Evolutionary conservation across 1,284 basidiomycete genomes (phyloP), one percentile per base, ranked within the genome.

Genomic region (Marasmius oreades): DNA sequence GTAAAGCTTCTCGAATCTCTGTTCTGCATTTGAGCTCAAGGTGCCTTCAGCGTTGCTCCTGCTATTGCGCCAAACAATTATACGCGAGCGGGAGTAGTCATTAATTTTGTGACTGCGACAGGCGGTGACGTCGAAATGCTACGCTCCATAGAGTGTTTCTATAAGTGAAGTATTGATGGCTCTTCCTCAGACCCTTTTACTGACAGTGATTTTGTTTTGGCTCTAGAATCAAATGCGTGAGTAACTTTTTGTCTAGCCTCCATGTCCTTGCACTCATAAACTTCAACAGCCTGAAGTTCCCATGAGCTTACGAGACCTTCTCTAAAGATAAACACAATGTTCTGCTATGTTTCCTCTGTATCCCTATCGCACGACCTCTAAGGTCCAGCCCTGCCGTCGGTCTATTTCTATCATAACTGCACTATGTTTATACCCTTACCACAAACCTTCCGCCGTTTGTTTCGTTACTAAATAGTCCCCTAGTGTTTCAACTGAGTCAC

Each of bases 51-150:
- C 56, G 90, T 92, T 63, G 85, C 89, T 31, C 86, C 92, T 47
- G 90, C 90, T 51, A 87, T 92, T 61, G 88, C 90, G 37, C 84
- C 86, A 57, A 85, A 73, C 63, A 91, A 79, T 69, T 90, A 90
- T 67, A 81, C 84, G 46, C 86, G 92, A 56, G 87, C 92, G 53
- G 92, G 93, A 52, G 92, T 97, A 43, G 84, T 97, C 60, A 82
- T 97, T 67, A 96, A 95, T 69, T 95, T 97, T 66, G 95, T 98
- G 58, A 97, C 95, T 57, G 95, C 95, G 45, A 94, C 93, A 1
- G 95, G 95, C 34, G 95, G 95, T 46, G 95, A 98, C 69, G 93
- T 98, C 50, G 95, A 98, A 77, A 97, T 97, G 95, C 77, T 98
- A 62, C 85, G 95, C 67, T 94, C 92, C 64, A 95, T 97, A 77